Conservation (phyloP, 176 grass and related monocot genomes). For the Tillandsia leiboldiana region DNA sequence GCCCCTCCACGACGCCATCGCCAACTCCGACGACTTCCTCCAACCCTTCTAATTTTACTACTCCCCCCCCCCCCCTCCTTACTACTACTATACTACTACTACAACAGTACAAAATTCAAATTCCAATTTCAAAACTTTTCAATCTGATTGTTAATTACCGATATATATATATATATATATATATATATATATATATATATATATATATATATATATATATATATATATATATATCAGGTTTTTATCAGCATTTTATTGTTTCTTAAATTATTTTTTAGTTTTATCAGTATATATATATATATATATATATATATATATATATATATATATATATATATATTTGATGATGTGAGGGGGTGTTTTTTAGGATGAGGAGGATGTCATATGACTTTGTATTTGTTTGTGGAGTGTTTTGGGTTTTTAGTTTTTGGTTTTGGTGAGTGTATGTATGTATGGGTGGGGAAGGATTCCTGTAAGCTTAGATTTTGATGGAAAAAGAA, state of each 20-base stretch:
- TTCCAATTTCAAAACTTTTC: not conserved
- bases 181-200: no score
- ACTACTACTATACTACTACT: not conserved
- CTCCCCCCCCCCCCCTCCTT: not conserved
- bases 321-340: no score
- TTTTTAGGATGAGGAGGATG: not conserved
- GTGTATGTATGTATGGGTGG: not conserved
- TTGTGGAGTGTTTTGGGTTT: not conserved
- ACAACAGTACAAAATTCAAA: not conserved
- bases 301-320: no score
- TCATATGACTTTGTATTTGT: not conserved
- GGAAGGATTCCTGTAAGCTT: not conserved
- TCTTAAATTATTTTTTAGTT: no score
- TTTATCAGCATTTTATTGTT: no score
- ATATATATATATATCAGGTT: no score
- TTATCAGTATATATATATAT: no score
- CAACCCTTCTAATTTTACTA: conserved; percentile 30
- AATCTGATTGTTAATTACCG: not conserved
- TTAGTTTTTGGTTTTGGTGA: not conserved
- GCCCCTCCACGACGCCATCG: conserved; percentile 47
- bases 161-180: no score
- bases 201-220: no score
- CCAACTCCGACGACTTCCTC: conserved; percentile 76
- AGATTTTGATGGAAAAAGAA: not conserved
- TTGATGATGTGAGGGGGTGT: not conserved